Conservation (phyloP, 306 rosid species). For the Fragaria ananassa region DNA sequence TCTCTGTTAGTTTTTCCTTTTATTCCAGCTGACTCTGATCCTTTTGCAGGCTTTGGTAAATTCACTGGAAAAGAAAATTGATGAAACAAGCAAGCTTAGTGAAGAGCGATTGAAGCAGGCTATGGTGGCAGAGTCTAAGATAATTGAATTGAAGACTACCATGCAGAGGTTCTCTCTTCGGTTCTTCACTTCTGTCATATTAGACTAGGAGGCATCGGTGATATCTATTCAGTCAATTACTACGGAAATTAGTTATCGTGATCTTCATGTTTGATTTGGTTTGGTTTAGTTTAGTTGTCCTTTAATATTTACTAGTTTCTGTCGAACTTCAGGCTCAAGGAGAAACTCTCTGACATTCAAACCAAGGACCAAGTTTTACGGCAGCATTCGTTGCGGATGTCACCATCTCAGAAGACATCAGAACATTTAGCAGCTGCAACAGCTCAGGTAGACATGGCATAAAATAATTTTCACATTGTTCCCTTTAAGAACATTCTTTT, state of each 20-base stretch:
- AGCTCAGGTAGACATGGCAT: constrained; percentile 47
- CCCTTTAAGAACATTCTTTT: constrained; percentile 30
- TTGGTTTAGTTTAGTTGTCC: not conserved
- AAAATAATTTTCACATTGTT: not conserved
- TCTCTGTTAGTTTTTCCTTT: constrained; percentile 10
- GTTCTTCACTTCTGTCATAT: constrained; percentile 11
- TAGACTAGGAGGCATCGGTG: constrained; percentile 14
- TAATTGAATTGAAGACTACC: constrained; percentile 69
- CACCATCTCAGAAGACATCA: constrained; percentile 62
- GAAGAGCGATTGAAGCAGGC: constrained; percentile 84
- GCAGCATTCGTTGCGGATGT: constrained; percentile 58
- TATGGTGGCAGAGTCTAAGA: constrained; percentile 68
- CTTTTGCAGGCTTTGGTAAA: constrained; percentile 60
- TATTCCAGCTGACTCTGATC: constrained; percentile 17
- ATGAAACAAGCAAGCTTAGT: constrained; percentile 55
- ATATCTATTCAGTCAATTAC: not conserved
- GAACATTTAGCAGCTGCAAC: constrained; percentile 35
- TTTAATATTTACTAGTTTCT: constrained; percentile 19
- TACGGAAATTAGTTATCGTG: not conserved
- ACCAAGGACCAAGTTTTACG: constrained; percentile 72
- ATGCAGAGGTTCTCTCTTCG: constrained; percentile 69
- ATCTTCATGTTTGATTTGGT: not conserved
- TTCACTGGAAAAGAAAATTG: constrained; percentile 67
- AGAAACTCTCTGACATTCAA: constrained; percentile 80
- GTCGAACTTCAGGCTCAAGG: constrained; percentile 67